Evolutionary conservation across 2,329 filamentous ascomycete genomes (phyloP), one percentile per base, ranked within the genome.

Genomic region (Zasmidium cellare): DNA sequence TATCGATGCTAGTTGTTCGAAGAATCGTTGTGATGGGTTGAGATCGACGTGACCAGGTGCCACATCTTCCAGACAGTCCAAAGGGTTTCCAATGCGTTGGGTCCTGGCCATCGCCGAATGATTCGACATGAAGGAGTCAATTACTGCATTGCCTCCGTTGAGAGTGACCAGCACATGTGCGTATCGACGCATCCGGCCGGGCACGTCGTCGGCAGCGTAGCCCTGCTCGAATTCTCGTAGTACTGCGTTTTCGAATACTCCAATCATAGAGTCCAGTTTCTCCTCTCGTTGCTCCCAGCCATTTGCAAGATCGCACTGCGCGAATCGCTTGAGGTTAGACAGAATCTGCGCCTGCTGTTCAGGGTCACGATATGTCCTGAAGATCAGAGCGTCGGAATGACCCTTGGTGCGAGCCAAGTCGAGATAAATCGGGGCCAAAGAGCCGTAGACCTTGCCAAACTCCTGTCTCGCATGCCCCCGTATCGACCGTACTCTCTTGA

Each of bases 301-400:
- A 57, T 88, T 79, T 0, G 90, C 82, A 78, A 85, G 90, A 73
- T 99, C 94, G 69, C 90, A 91, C 68, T 85, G 86, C 9, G 89
- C 81, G 74, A 99, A 99, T 0, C 80, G 80, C 57, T 85, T 84
- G 57, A 99, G 76, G 67, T 96, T 93, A 18, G 89, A 81, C 56
- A 99, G 80, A 82, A 99, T 94, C 69, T 87, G 86, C 7, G 94
- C 94, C 76, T 97, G 94, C 57, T 92, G 85, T 73, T 96, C 90
- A 0, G 94, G 93, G 65, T 96, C 89, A 45, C 87, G 84, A 71
- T 96, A 97, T 11, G 88, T 89, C 67, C 89, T 86, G 75, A 97
- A 99, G 9, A 97, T 80, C 31, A 91, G 81, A 6, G 90, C 91
- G 64, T 97, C 89, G 14, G 89, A 85, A 76, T 89, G 91, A 62